Percentiles rank a stretch among this genome's conserved stretches.
These are phyloP conservation scores for Alternaria panax DNA, from an alignment of 2,329 filamentous ascomycete genomes.

Conservation along the genomic window DNA sequence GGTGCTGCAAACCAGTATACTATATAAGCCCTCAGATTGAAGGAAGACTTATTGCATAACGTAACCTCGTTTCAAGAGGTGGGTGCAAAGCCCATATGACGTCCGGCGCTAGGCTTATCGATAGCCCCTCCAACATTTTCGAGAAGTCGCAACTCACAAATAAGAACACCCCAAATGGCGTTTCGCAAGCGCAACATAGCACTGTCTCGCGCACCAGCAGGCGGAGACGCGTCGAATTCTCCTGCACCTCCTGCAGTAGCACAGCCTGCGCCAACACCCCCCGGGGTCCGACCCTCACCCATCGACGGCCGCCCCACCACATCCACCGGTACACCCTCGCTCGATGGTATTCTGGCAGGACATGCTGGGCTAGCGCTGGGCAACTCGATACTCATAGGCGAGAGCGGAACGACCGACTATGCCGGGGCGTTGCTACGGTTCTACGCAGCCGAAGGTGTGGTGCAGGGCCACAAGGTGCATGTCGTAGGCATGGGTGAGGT, in stretches of 20 bases:
- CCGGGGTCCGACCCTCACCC: slow-evolving; percentile 80
- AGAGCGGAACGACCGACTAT: slow-evolving; percentile 94
- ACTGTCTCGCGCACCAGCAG: slow-evolving; percentile 53
- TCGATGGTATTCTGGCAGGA: slow-evolving; percentile 85
- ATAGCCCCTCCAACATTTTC: slow-evolving; percentile 21
- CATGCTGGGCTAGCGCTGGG: slow-evolving; percentile 86
- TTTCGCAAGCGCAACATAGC: slow-evolving; percentile 73
- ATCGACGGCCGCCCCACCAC: slow-evolving; percentile 87
- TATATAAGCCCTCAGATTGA: too few relatives aligned
- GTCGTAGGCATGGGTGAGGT: slow-evolving; percentile 79
- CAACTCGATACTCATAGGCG: slow-evolving; percentile 80
- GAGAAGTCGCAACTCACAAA: slow-evolving; percentile 12
- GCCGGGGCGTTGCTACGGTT: slow-evolving; percentile 83
- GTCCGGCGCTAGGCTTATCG: slow-evolving; percentile 11
- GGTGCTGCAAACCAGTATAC: too few relatives aligned
- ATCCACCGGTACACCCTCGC: slow-evolving; percentile 86
- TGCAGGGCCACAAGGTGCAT: slow-evolving; percentile 89
- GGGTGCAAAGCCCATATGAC: background rate
- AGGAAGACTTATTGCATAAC: background rate
- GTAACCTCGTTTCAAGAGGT: background rate
- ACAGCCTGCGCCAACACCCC: slow-evolving; percentile 22
- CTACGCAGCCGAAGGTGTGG: slow-evolving; percentile 90
- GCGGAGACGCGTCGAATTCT: slow-evolving; percentile 22
- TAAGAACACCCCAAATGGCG: slow-evolving; percentile 59
- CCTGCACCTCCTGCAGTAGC: slow-evolving; percentile 20